A percentile compares a stretch with the other conserved stretches of the same genome.
These are phyloP conservation scores for Trichocomaceae sp. DNA, from an alignment of 2,329 filamentous ascomycete species.

Conservation along the genomic window DNA sequence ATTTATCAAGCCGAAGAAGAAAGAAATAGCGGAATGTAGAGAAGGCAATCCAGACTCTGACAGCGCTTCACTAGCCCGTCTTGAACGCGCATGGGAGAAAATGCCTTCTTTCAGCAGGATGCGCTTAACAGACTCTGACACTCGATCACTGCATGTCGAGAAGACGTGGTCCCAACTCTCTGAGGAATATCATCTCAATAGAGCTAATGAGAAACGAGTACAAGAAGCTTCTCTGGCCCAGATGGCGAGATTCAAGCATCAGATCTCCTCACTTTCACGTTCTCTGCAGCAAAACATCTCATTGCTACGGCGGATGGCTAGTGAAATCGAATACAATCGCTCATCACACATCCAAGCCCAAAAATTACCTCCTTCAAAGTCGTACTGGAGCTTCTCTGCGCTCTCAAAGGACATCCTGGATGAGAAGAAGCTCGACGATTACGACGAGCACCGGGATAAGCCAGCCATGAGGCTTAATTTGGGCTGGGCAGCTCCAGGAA, in stretches of 20 bases:
- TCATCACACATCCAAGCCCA: conserved; percentile 19
- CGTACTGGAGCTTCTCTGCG: conserved; percentile 36
- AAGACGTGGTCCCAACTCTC: not conserved
- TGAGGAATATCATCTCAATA: not conserved
- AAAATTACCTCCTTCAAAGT: conserved; percentile 26
- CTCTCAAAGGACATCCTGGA: conserved; percentile 15
- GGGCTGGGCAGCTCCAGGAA: conserved; percentile 11
- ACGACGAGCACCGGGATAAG: conserved; percentile 3
- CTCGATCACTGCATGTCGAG: not conserved
- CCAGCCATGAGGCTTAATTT: conserved; percentile 1
- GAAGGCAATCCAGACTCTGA: conserved; percentile 1
- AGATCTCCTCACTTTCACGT: not conserved
- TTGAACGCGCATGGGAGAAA: not conserved
- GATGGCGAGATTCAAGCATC: not conserved
- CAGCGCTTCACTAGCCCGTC: conserved; percentile 1
- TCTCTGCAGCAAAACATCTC: not conserved
- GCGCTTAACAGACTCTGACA: conserved; percentile 1
- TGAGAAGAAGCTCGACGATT: not conserved
- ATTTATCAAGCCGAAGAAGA: conserved; percentile 5
- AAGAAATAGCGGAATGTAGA: not conserved
- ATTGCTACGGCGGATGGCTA: conserved; percentile 6
- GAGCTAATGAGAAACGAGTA: not conserved
- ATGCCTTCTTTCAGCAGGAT: not conserved
- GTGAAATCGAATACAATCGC: conserved; percentile 4
- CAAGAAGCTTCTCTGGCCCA: not conserved